These are phyloP conservation scores for Hymenoscyphus albidus DNA, from an alignment of 2,329 filamentous ascomycete species.

Conservation along the genomic window DNA sequence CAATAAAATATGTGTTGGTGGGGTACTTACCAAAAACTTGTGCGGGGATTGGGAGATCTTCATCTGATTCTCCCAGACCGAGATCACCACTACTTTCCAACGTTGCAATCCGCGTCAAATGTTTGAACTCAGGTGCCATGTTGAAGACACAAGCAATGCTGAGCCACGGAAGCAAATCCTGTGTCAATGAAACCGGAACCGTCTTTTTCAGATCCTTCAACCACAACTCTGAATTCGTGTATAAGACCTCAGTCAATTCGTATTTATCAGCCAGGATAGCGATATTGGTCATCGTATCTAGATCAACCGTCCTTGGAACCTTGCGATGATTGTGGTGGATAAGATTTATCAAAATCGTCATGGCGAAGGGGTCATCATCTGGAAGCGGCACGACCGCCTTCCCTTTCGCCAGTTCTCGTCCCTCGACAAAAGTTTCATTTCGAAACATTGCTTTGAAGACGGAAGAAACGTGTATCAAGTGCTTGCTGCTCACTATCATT, in stretches of 20 bases:
- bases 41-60: slow-evolving; percentile 5
- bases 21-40: slow-evolving; percentile 1
- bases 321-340: slow-evolving; percentile 30
- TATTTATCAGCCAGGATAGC: slow-evolving; percentile 33
- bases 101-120: slow-evolving; percentile 2
- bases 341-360: slow-evolving; percentile 34
- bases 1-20: not conserved
- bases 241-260: slow-evolving; percentile 12
- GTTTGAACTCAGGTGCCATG: slow-evolving; percentile 7
- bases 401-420: slow-evolving; percentile 27
- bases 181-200: slow-evolving; percentile 3
- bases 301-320: slow-evolving; percentile 26
- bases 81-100: slow-evolving; percentile 3
- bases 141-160: slow-evolving; percentile 17
- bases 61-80: not conserved
- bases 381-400: slow-evolving; percentile 31
- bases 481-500: slow-evolving; percentile 21
- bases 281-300: slow-evolving; percentile 31
- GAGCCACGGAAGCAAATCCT: slow-evolving; percentile 11
- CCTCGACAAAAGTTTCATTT: slow-evolving; percentile 23
- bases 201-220: slow-evolving; percentile 14
- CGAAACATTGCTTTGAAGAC: slow-evolving; percentile 30
- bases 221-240: slow-evolving; percentile 15
- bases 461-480: slow-evolving; percentile 24
- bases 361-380: slow-evolving; percentile 32